Conservation (phyloP, 352 stramenopile genomes). For the Pythium phragmitis region DNA sequence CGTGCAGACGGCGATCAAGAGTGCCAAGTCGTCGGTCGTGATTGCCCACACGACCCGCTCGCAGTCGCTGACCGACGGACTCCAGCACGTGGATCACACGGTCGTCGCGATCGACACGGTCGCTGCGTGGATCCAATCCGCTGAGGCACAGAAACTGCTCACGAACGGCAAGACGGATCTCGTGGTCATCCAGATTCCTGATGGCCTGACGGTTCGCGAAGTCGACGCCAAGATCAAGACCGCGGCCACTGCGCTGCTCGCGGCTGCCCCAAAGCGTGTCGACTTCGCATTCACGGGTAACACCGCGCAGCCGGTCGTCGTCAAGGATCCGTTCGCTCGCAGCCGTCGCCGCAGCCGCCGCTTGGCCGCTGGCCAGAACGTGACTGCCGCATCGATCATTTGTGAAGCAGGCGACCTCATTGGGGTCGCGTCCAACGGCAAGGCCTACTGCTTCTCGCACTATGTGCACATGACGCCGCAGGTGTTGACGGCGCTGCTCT, state of each 20-base stretch:
- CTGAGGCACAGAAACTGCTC: conserved; percentile 35
- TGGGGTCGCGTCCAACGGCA: conserved; percentile 42
- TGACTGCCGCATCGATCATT: conserved; percentile 33
- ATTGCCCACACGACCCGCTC: conserved; percentile 68
- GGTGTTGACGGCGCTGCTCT: conserved; percentile 69
- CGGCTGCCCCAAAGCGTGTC: conserved; percentile 33
- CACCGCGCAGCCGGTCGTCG: conserved; percentile 30
- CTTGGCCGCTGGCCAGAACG: conserved; percentile 28
- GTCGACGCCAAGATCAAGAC: conserved; percentile 48
- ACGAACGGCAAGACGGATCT: conserved; percentile 60
- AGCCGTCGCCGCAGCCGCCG: conserved; percentile 28
- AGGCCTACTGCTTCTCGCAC: conserved; percentile 85
- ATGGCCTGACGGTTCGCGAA: conserved; percentile 29
- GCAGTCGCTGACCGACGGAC: conserved; percentile 32
- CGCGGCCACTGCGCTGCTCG: conserved; percentile 35
- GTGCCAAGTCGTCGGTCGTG: conserved; percentile 59
- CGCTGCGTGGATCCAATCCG: conserved; percentile 18
- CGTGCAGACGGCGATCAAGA: conserved; percentile 45
- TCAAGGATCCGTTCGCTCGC: conserved; percentile 24
- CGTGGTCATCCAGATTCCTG: conserved; percentile 55
- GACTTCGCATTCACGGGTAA: conserved; percentile 75
- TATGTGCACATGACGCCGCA: conserved; percentile 82
- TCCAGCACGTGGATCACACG: conserved; percentile 16
- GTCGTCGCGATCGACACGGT: conserved; percentile 28
- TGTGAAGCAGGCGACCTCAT: conserved; percentile 68